Percentiles rank a stretch among this genome's conserved stretches.
These are phyloP conservation scores for Dovyalis caffra DNA, from an alignment of 345 rosid species.

Conservation along the genomic window DNA sequence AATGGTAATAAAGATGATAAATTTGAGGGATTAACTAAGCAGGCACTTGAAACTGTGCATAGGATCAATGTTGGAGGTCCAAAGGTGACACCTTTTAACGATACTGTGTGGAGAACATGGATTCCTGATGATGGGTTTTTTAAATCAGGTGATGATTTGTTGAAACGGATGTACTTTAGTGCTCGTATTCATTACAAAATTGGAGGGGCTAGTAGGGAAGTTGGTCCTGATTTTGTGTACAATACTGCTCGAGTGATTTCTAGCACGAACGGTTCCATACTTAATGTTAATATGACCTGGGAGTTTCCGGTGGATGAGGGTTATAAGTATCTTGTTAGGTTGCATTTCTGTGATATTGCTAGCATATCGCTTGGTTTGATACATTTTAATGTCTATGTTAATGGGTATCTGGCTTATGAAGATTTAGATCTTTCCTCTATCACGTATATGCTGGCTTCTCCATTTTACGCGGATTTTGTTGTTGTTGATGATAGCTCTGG, in stretches of 20 bases:
- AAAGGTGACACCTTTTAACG: constrained; percentile 86
- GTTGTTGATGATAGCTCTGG: constrained; percentile 40
- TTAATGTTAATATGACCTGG: constrained; percentile 65
- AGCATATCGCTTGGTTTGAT: constrained; percentile 62
- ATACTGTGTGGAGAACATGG: constrained; percentile 90
- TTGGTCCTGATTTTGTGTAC: constrained; percentile 75
- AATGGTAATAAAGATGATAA: constrained; percentile 37
- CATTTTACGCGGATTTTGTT: constrained; percentile 61
- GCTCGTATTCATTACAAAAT: constrained; percentile 57
- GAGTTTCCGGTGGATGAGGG: constrained; percentile 55
- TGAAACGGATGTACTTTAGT: constrained; percentile 41
- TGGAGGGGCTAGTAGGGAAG: constrained; percentile 76
- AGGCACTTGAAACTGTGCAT: constrained; percentile 55
- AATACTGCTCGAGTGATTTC: constrained; percentile 58
- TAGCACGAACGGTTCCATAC: constrained; percentile 47
- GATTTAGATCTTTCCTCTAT: constrained; percentile 51
- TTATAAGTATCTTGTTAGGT: constrained; percentile 59
- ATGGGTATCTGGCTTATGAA: constrained; percentile 54
- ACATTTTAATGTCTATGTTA: constrained; percentile 62
- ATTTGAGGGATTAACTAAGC: constrained; percentile 48
- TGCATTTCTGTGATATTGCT: constrained; percentile 88
- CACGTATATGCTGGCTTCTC: constrained; percentile 56
- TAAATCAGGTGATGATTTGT: constrained; percentile 38
- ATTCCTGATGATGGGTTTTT: constrained; percentile 70
- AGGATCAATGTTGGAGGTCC: constrained; percentile 83